Percentiles rank a stretch among this genome's conserved stretches.
Conservation (phyloP, 805 yeast species). For the Tetrapisispora arboricola region DNA sequence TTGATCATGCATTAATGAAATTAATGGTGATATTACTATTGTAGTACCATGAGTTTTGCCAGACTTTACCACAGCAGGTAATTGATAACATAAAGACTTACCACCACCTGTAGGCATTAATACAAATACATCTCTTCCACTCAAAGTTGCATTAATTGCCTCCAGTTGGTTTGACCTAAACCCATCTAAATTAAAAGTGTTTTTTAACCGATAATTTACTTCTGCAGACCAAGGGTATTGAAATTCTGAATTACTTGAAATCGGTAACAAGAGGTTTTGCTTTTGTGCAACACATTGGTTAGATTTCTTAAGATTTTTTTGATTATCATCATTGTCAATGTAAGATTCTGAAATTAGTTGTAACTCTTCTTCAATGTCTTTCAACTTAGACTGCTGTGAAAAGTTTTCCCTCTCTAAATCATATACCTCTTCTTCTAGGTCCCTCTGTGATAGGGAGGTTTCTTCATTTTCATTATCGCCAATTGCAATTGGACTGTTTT, state of each 20-base stretch:
- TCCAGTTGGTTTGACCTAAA: conserved; percentile 82
- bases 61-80: conserved; percentile 75
- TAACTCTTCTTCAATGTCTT: conserved; percentile 7
- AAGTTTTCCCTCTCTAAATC: conserved; percentile 29
- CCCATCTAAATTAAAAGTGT: conserved; percentile 50
- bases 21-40: conserved; percentile 86
- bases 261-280: no score
- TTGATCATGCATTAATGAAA: conserved; percentile 97
- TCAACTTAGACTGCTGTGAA: conserved; percentile 14
- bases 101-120: conserved; percentile 99
- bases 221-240: conserved; percentile 55
- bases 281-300: no score
- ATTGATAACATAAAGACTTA: conserved; percentile 88
- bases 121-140: conserved; percentile 84
- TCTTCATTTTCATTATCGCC: conserved; percentile 11
- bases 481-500: conserved; percentile 26
- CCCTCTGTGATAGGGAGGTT: neutral
- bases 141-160: conserved; percentile 68
- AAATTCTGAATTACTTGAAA: neutral
- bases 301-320: no score
- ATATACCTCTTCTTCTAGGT: conserved; percentile 9
- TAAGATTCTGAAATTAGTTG: conserved; percentile 20
- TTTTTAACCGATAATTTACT: conserved; percentile 44
- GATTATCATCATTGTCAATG: neutral
- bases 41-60: conserved; percentile 81